phyloP scores from a whole-genome alignment of 2,329 filamentous ascomycete species.

The Chrysosporium keratinophilum region DNA sequence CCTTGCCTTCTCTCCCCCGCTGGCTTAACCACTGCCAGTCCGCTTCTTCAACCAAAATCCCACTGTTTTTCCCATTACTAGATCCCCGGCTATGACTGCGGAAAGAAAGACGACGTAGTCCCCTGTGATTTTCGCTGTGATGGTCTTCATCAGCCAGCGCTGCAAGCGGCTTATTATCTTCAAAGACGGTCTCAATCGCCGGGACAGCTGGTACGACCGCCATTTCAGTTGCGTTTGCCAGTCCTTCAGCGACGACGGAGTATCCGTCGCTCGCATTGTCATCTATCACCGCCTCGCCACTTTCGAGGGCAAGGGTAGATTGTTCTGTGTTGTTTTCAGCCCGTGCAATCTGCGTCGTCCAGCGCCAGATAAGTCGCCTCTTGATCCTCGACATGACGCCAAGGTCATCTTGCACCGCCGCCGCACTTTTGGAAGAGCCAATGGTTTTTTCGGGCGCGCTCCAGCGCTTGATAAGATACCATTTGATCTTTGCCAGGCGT shows the following conservation, averaged over 20 bases:
- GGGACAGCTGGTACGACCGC: constrained; percentile 17
- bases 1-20: constrained; percentile 18
- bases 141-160: constrained; percentile 5
- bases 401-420: constrained; percentile 29
- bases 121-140: neutral
- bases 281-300: constrained; percentile 11
- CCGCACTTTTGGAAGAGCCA: constrained; percentile 14
- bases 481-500: constrained; percentile 35
- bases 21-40: constrained; percentile 21
- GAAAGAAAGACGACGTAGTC: constrained; percentile 8
- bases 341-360: constrained; percentile 30
- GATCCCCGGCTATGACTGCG: constrained; percentile 15
- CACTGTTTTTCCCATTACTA: constrained; percentile 16
- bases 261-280: constrained; percentile 13
- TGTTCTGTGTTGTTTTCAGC: neutral
- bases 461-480: constrained; percentile 40
- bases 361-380: constrained; percentile 30
- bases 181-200: constrained; percentile 7
- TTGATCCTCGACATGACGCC: constrained; percentile 32
- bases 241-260: constrained; percentile 17
- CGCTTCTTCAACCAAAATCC: constrained; percentile 22
- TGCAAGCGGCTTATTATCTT: constrained; percentile 7
- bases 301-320: constrained; percentile 14
- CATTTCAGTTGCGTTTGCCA: constrained; percentile 19
- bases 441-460: constrained; percentile 36